Base-by-base conservation (phyloP, 441 rosid species). In the Adansonia gregorii region DNA sequence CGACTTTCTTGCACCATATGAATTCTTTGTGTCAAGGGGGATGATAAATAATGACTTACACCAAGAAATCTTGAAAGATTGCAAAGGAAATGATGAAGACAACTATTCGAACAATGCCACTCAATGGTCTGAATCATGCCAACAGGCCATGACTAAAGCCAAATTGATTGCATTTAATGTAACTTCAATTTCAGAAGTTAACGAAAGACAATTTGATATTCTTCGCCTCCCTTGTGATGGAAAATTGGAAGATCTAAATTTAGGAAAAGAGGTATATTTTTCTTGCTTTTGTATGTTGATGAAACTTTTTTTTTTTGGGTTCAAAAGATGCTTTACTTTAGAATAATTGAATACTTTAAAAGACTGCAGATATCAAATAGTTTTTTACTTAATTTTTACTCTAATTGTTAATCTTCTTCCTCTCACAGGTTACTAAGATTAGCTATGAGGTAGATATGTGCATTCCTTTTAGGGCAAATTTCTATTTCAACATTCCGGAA, bases 51-150 rank as follows among this genome's bases (percentile, higher is more conserved):
- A 41, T 0, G 31, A 72, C 0, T 17, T 54, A 31, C n/a, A 72
- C 49, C n/a, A 31, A 17, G 3, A 12, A 72, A 20, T 72, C 15
- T 15, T 55, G 66, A 72, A 56, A 20, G 66, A 52, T 39, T 72
- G 76, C 8, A 17, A 39, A 9, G 46, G 9, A 17, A 39, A 2
- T 0, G 17, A 55, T 19, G 64, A 52, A 3, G 2, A 17, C 65
- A 22, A 24, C n/a, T 67, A 72, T 27, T 52, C 27, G 14, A 9
- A 65, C 3, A 39, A 24, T 24, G 14, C 20, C 9, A 35, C 5
- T 8, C 0, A 17, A 17, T 67, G 52, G 52, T 67, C 52, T 3
- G 4, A 54, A 49, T n/a, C 63, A 15, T 71, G 41, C 14, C 59
- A 10, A 3, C 43, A 14, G n/a, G 20, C 35, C 52, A 66, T 71